phyloP scores from a whole-genome alignment of 1,139 yeast genomes.

The Candida buenavistaensis region DNA sequence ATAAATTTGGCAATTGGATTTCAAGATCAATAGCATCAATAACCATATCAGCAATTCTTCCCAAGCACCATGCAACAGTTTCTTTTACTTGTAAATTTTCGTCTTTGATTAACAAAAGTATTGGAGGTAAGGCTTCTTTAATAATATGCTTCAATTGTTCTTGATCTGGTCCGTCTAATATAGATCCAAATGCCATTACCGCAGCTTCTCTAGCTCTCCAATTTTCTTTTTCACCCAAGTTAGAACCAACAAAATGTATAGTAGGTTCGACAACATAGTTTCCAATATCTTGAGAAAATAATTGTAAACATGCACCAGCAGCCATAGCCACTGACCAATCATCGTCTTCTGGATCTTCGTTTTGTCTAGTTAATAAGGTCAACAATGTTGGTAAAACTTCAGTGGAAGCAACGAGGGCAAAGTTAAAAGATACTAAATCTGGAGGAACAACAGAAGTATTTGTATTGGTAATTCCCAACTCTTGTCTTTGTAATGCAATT shows the following conservation, averaged over 20 bases:
- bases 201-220: conserved; percentile 98
- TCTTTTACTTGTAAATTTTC: conserved; percentile 83
- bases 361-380: conserved; percentile 78
- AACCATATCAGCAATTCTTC: conserved; percentile 89
- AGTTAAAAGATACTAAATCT: conserved; percentile 56
- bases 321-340: conserved; percentile 99
- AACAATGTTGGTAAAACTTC: conserved; percentile 89
- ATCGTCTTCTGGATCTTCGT: conserved; percentile 90
- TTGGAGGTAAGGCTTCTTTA: conserved; percentile 79
- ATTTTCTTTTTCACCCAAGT: conserved; percentile 47
- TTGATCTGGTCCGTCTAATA: conserved; percentile 90
- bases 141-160: conserved; percentile 67
- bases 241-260: conserved; percentile 75
- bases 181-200: conserved; percentile 98
- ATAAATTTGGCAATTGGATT: conserved; percentile 63
- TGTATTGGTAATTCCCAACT: conserved; percentile 46
- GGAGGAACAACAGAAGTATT: too few species aligned
- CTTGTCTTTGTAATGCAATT: conserved; percentile 66
- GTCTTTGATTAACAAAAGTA: conserved; percentile 72
- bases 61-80: conserved; percentile 98
- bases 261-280: conserved; percentile 85
- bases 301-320: conserved; percentile 94
- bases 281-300: conserved; percentile 89
- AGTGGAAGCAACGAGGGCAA: conserved; percentile 79
- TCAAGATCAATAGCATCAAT: conserved; percentile 72